Conservation (phyloP, 345 rosid genomes). For the Dovyalis caffra region DNA sequence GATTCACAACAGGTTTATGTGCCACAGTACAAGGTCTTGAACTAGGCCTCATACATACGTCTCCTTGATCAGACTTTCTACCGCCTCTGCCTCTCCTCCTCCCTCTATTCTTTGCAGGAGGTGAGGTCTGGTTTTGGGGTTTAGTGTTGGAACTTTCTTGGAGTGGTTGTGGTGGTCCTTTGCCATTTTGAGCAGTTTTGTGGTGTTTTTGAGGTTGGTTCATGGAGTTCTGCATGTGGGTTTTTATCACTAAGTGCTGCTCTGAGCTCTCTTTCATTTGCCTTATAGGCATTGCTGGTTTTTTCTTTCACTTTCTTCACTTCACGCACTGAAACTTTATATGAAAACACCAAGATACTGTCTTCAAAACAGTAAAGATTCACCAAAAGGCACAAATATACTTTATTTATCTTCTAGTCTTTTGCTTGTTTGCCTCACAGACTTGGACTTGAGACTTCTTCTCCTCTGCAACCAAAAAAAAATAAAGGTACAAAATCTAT, state of each 20-base stretch:
- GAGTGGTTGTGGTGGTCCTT: conserved; percentile 49
- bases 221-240: conserved; percentile 59
- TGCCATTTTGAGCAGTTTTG: conserved; percentile 70
- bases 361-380: conserved; percentile 22
- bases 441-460: conserved; percentile 14
- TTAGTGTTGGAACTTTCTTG: conserved; percentile 41
- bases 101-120: conserved; percentile 60
- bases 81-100: conserved; percentile 97
- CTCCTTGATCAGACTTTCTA: conserved; percentile 86
- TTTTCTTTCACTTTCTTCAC: not conserved
- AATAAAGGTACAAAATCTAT: conserved; percentile 13
- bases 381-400: conserved; percentile 33
- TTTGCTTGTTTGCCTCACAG: conserved; percentile 19
- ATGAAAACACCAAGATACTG: conserved; percentile 3
- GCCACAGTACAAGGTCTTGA: conserved; percentile 82
- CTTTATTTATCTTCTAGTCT: conserved; percentile 20
- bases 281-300: conserved; percentile 68
- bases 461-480: conserved; percentile 18
- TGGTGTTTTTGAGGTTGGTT: conserved; percentile 51
- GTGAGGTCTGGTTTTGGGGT: conserved; percentile 54
- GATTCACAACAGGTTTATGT: conserved; percentile 48
- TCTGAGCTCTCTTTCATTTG: conserved; percentile 82
- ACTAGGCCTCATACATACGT: conserved; percentile 83
- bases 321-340: conserved; percentile 16
- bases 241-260: conserved; percentile 66